These are phyloP conservation scores for Silene vulgaris DNA, from an alignment of 179 eudicot species.

Conservation along the genomic window DNA sequence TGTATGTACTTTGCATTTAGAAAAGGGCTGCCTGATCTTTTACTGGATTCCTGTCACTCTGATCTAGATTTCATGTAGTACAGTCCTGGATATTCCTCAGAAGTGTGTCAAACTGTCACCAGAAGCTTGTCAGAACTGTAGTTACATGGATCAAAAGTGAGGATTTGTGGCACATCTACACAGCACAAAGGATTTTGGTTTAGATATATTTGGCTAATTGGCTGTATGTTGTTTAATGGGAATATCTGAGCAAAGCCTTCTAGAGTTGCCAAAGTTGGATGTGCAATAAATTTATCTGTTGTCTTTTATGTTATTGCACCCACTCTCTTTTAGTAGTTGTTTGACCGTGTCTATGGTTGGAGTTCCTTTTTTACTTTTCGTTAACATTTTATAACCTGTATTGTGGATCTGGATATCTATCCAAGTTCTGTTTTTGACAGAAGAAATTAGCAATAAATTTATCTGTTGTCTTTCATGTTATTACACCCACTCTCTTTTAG, in stretches of 20 bases:
- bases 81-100: not conserved
- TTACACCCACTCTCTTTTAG: not conserved
- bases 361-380: not conserved
- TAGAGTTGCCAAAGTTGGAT: not conserved
- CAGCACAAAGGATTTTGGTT: not conserved
- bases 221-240: not conserved
- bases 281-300: not conserved
- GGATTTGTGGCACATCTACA: not conserved
- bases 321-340: not conserved
- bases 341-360: not conserved
- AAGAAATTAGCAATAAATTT: not conserved
- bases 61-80: slow-evolving; percentile 1
- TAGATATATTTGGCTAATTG: not conserved
- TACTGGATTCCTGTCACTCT: not conserved
- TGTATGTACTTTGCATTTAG: not conserved
- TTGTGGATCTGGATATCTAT: not conserved
- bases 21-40: not conserved
- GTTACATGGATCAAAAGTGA: not conserved
- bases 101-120: not conserved
- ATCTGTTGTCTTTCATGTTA: too few species aligned
- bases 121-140: not conserved
- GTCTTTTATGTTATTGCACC: not conserved
- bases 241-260: not conserved
- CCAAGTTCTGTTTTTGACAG: not conserved
- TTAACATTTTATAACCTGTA: not conserved